These are phyloP conservation scores for Ganoderma multipileum DNA, from an alignment of 1,284 basidiomycete genomes.

Conservation along the genomic window DNA sequence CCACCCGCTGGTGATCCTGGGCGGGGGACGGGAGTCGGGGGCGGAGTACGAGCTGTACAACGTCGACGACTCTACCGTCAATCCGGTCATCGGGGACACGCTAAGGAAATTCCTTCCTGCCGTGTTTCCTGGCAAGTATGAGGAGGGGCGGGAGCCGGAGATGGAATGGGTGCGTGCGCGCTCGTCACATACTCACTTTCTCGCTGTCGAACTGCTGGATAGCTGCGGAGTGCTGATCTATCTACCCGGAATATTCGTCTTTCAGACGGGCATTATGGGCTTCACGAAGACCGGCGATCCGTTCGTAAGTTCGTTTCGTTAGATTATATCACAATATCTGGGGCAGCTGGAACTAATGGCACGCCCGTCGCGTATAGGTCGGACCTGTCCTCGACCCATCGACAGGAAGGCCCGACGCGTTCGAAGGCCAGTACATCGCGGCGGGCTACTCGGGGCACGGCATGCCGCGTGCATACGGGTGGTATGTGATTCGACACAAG, in stretches of 20 bases:
- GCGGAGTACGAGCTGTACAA: conserved; percentile 56
- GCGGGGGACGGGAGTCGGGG: conserved; percentile 67
- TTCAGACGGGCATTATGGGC: conserved; percentile 84
- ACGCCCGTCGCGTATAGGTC: conserved; percentile 51
- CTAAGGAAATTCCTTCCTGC: conserved; percentile 65
- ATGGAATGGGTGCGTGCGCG: conserved; percentile 73
- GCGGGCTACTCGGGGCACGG: conserved; percentile 84
- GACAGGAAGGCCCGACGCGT: conserved; percentile 31
- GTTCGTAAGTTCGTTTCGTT: conserved; percentile 55
- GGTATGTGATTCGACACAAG: conserved; percentile 49
- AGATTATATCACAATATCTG: neutral
- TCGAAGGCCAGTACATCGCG: conserved; percentile 72
- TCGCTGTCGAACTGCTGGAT: neutral
- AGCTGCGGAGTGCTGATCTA: conserved; percentile 20
- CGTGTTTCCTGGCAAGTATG: conserved; percentile 63
- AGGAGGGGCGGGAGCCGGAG: conserved; percentile 55
- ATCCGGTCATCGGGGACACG: conserved; percentile 52
- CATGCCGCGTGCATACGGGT: conserved; percentile 79
- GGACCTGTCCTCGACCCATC: conserved; percentile 59
- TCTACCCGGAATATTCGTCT: neutral
- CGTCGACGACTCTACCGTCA: conserved; percentile 67
- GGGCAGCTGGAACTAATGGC: no score
- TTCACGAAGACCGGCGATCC: conserved; percentile 72
- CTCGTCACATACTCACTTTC: neutral
- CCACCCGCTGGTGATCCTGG: conserved; percentile 71